Base-by-base conservation (phyloP, 495 filamentous ascomycete species). In the Polyplosphaeria fusca region DNA sequence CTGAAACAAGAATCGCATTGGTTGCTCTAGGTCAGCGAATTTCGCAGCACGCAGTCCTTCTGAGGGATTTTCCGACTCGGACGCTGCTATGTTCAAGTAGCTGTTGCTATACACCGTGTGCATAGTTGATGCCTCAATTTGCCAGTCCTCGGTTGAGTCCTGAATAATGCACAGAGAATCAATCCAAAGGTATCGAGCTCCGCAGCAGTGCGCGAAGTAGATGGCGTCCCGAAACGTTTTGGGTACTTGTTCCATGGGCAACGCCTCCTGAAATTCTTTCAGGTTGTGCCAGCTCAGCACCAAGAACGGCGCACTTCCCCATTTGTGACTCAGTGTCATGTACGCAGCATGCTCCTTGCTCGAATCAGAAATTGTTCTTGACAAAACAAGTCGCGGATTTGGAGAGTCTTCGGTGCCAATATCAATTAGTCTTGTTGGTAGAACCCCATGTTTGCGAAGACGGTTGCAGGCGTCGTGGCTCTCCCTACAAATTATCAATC, bases 81-180 rank as follows among this genome's bases (percentile, higher is more conserved):
- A 35, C 14, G 30, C 30, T 35, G 30, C 30, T 35, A 35, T 35
- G 30, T 35, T 35, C 30, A 35, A 14, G 7, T 7, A 35, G 14
- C 30, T 7, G 30, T 35, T 35, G 30, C 30, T 35, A 14, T 35
- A 35, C 14, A 35, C 30, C 14, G 7, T 14, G 30, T 35, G 30
- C 30, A 35, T 35, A 7, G 14, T 35, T 7, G 30, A 7, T 7
- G 30, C 30, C 30, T 35, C 30, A 7, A 14, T 14, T 35, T 35
- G 30, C 43, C 43, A 46, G 26, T 49, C 23, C 14, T 13, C 27
- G 37, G 47, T 24, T 14, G 12, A 14, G 27, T 37, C 27, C 37
- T 49, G 47, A 7, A 49, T 37, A 27, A 49, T 49, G 27, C 47
- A 49, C 25, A 49, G 47, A 19, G 12, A 19, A 24, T 49, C 47